A percentile compares a stretch with the other conserved stretches of the same genome.
Conservation (phyloP, 202 grass and related monocot species). For the Dendrocalamus latiflorus region DNA sequence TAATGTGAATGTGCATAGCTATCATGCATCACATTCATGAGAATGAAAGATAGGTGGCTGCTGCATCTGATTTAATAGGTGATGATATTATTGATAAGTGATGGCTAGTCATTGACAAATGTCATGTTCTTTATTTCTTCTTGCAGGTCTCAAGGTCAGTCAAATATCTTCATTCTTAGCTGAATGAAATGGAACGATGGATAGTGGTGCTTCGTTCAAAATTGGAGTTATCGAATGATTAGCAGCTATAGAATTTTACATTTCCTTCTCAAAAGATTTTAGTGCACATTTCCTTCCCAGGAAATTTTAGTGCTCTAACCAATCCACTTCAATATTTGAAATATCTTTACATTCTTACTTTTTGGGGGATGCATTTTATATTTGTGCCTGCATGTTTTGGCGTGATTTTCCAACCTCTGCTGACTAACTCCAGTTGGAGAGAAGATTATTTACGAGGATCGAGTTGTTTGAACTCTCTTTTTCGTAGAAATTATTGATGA, state of each 20-base stretch:
- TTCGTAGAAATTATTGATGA: background rate
- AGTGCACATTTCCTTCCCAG: background rate
- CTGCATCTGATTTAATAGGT: background rate
- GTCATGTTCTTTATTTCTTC: slow-evolving; percentile 22
- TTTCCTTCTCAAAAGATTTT: background rate
- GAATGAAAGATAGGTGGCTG: background rate
- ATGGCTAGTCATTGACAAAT: background rate
- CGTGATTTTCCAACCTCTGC: background rate
- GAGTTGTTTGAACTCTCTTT: background rate
- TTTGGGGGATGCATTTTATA: slow-evolving; percentile 18
- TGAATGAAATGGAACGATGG: slow-evolving; percentile 35
- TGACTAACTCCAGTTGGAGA: background rate
- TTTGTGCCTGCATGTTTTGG: slow-evolving; percentile 4
- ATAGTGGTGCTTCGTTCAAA: slow-evolving; percentile 28
- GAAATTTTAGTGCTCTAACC: slow-evolving; percentile 1
- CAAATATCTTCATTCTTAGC: background rate
- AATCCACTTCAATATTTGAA: slow-evolving; percentile 19
- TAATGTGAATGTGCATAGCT: background rate
- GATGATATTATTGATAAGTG: slow-evolving; percentile 11
- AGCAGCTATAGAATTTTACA: slow-evolving; percentile 3
- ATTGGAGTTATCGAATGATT: slow-evolving; percentile 6
- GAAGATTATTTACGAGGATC: background rate
- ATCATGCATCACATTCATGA: background rate
- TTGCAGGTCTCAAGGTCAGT: slow-evolving; percentile 94
- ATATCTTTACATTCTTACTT: background rate